A percentile compares a stretch with the other conserved stretches of the same genome.
These are phyloP conservation scores for Apiospora saccharicola DNA, from an alignment of 2,329 filamentous ascomycete genomes.

Conservation along the genomic window DNA sequence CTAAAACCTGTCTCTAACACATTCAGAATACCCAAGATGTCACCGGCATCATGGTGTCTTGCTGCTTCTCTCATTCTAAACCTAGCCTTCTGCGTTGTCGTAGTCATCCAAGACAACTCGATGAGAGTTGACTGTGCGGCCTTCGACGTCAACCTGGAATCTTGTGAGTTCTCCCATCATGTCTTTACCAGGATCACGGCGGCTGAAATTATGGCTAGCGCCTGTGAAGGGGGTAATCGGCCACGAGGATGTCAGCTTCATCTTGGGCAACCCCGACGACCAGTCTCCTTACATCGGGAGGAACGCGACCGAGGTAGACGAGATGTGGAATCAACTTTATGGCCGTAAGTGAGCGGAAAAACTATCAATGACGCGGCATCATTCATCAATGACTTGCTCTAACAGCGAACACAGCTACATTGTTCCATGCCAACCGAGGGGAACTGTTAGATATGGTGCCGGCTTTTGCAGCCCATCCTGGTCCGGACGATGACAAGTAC, in stretches of 20 bases:
- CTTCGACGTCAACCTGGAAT: neutral
- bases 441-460: neutral
- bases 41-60: no score
- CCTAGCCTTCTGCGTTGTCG: neutral
- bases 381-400: neutral
- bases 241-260: neutral
- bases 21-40: no score
- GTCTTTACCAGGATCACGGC: neutral
- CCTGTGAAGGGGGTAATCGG: neutral
- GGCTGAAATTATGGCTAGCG: neutral
- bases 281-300: neutral
- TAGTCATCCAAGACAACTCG: neutral
- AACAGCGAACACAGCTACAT: neutral
- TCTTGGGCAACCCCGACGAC: neutral
- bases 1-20: no score
- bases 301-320: neutral
- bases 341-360: neutral
- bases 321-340: neutral
- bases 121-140: neutral
- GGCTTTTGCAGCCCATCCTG: neutral
- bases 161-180: neutral
- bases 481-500: conserved; percentile 1
- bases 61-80: no score
- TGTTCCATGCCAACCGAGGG: neutral
- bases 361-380: neutral